Base-by-base conservation (phyloP, 495 filamentous ascomycete species). In the Staphylotrichum tortipilum region DNA sequence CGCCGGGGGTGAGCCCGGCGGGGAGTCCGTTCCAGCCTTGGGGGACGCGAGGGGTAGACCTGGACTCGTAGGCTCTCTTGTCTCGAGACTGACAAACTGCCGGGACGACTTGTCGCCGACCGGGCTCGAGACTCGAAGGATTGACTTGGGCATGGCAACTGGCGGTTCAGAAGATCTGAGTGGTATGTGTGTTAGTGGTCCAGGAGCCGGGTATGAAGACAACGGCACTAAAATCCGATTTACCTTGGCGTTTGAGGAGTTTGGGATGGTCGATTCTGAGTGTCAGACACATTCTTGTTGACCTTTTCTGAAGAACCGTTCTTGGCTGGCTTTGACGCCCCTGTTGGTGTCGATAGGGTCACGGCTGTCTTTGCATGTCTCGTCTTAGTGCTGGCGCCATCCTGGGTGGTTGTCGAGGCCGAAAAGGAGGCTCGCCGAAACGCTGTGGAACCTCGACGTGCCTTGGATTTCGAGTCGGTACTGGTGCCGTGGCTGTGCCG, bases 111-210 rank as follows among this genome's bases (percentile, higher is more conserved):
- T 44, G 18, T 31, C 23, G 0, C 57, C 58, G 19, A 61, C 62
- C 21, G 62, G 62, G 39, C 60, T 65, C 0, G 58, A 50, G 35
- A 63, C 45, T 2, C 62, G 62, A 17, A 65, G 62, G 28, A 65
- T 65, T 5, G 55, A 59, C 33, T 63, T 65, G 26, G 62, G 62
- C 28, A 55, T 60, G 19, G 36, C 7, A 8, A 52, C 42, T 7
- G 59, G 14, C 0, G 21, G 24, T 19, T 7, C 11, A 15, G 44
- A 35, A 4, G 47, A 26, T 18, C 39, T 54, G 3, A 17, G n/a
- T n/a, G n/a, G n/a, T n/a, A 26, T 22, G 17, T 5, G 15, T 3
- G 31, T 33, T 28, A 28, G 26, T n/a, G n/a, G 29, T 49, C 15
- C n/a, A n/a, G n/a, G n/a, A n/a, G n/a, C n/a, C n/a, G n/a, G 48